Evolutionary conservation across 805 yeast species (phyloP), one percentile per base, ranked within the genome.

Genomic region (Metschnikowia gelsemii): DNA sequence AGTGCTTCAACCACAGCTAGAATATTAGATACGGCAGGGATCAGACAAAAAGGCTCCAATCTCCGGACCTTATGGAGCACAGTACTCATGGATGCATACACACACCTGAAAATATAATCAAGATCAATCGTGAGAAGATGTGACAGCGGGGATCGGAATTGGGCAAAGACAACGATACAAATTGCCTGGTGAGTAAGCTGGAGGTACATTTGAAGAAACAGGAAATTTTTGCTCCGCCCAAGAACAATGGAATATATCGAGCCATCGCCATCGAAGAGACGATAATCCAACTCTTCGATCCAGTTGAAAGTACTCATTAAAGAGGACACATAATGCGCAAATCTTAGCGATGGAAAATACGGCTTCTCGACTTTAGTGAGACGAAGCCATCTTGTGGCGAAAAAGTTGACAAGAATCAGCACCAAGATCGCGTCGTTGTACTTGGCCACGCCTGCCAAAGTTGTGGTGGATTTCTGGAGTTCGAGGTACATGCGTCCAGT

Each of bases 311-410:
- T 23, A 37, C 45, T 38, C 42, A 50, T 45, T 19, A 50, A 33
- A 16, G 42, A 28, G 16, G 43, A 27, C 21, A 45, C 47, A 37
- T 36, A 50, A 26, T 50, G 51, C 4, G 54, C 54, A 19, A 45
- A 45, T 7, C 54, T 41, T 19, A 50, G 40, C n/a, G 46, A 32
- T 11, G 54, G 54, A 20, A 45, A 50, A 22, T 50, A 35, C n/a
- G 44, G 44, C 35, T 29, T 32, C 11, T 50, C 54, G n/a, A 45
- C 42, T 17, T 45, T 46, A 9, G 46, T 40, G 36, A 50, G 42
- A 19, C 45, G 42, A 26, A 50, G 42, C 45, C 49, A 43, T 11
- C 54, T 38, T 16, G 45, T 43, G 31, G 39, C 40, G 37, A 45
- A 40, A 32, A 38, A 39, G 23, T 44, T 39, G 20, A 40, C 40